Evolutionary conservation across 306 rosid genomes (phyloP).

Genomic region (Vigna unguiculata): DNA sequence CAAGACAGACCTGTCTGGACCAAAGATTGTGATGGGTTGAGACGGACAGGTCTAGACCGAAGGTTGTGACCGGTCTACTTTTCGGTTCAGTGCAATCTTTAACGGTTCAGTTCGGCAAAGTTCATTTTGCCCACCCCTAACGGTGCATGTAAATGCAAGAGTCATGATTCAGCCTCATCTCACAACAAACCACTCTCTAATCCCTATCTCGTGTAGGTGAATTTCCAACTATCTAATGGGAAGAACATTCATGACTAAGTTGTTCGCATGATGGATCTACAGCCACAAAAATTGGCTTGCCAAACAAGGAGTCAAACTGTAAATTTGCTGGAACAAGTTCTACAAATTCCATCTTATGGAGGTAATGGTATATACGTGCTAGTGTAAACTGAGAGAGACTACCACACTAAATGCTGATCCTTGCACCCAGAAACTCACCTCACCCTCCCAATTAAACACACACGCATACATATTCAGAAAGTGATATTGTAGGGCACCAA

Average conservation of each 20-base stretch:
- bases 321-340: not conserved
- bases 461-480: not conserved
- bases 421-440: conserved; percentile 20
- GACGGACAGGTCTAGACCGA: no score
- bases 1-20: no score
- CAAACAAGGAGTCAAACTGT: conserved; percentile 9
- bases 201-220: not conserved
- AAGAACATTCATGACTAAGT: not conserved
- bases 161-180: conserved; percentile 22
- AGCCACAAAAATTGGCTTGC: not conserved
- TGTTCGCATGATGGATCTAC: conserved; percentile 11
- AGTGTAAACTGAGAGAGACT: not conserved
- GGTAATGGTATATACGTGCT: not conserved
- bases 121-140: no score
- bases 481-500: conserved; percentile 12
- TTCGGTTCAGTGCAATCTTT: no score
- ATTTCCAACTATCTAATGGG: not conserved
- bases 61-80: no score
- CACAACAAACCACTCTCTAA: not conserved
- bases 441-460: not conserved
- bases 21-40: no score
- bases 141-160: not conserved
- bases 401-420: not conserved
- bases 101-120: no score
- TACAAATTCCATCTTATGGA: not conserved